These are phyloP conservation scores for Gastrolobium bilobum DNA, from an alignment of 306 rosid species.

Conservation along the genomic window DNA sequence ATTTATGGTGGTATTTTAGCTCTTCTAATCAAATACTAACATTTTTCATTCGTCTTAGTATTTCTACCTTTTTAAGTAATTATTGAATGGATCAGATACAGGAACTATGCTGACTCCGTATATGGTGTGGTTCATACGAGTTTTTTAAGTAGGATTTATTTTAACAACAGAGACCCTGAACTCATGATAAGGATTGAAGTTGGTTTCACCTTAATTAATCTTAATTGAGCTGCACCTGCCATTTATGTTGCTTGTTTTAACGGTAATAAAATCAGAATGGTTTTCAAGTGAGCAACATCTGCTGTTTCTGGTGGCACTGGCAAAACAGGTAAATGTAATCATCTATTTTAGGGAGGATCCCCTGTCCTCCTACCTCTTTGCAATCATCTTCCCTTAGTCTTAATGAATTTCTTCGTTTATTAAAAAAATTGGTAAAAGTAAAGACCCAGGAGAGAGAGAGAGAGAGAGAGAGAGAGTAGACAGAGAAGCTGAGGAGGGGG, in stretches of 20 bases:
- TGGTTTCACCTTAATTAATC: conserved; percentile 16
- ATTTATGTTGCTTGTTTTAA: conserved; percentile 20
- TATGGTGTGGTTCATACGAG: conserved; percentile 13
- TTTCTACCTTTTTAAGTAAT: conserved; percentile 35
- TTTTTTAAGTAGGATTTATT: background rate
- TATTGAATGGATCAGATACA: conserved; percentile 32
- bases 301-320: conserved; percentile 6
- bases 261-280: background rate
- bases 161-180: background rate
- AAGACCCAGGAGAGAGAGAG: no score
- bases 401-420: background rate
- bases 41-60: conserved; percentile 42
- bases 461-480: no score
- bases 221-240: background rate
- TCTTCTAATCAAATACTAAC: conserved; percentile 45
- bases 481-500: no score
- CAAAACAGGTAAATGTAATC: conserved; percentile 29
- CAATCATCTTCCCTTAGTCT: background rate
- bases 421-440: background rate
- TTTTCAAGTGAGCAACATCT: conserved; percentile 31
- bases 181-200: background rate
- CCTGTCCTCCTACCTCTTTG: background rate
- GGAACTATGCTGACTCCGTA: conserved; percentile 4
- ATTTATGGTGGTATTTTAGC: conserved; percentile 36
- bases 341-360: background rate